Evolutionary conservation across 805 yeast genomes (phyloP), one percentile per base, ranked within the genome.

Genomic region (Candida quercuum): DNA sequence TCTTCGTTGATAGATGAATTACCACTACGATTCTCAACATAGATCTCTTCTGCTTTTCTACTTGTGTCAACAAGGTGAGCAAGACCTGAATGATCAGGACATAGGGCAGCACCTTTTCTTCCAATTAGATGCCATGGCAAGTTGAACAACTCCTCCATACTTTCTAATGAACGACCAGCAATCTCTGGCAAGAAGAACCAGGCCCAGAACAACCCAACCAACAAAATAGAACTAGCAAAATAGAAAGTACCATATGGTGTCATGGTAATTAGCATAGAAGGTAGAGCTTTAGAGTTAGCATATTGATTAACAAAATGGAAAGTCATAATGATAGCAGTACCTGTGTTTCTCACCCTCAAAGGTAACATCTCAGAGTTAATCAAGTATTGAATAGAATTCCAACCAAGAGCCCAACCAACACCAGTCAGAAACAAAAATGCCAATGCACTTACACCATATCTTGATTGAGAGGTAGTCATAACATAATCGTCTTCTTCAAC

Each of bases 241-340:
- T 88, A 78, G 30, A 91, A 72, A 0, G 79, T 66, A 0, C 96
- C 95, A 58, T 86, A 91, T 16, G 65, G 61, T 18, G 65, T 50
- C 68, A 76, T 51, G 0, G 66, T 51, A 15, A 71, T 31, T 40
- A 76, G 52, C 76, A 76, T 67, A 31, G 63, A 52, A 14, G 81
- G 78, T 28, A 73, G 51, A 1, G 80, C 78, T 51, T 71, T 73
- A 23, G 78, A 65, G 56, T 72, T 74, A 48, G 76, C 78, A 47
- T 67, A 76, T 51, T 76, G 81, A 57, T 71, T 72, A 22, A 70
- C 70, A 48, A 70, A 75, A 49, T 76, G 81, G 52, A 74, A 64
- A 4, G 66, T 67, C 81, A 76, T 76, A 43, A 71, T 64, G 20
- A 70, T 41, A 3, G 77, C 66, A 32, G 72, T 70, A 21, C 74